These are phyloP conservation scores for Colletotrichum spinosum DNA, from an alignment of 2,329 filamentous ascomycete genomes.

Conservation along the genomic window DNA sequence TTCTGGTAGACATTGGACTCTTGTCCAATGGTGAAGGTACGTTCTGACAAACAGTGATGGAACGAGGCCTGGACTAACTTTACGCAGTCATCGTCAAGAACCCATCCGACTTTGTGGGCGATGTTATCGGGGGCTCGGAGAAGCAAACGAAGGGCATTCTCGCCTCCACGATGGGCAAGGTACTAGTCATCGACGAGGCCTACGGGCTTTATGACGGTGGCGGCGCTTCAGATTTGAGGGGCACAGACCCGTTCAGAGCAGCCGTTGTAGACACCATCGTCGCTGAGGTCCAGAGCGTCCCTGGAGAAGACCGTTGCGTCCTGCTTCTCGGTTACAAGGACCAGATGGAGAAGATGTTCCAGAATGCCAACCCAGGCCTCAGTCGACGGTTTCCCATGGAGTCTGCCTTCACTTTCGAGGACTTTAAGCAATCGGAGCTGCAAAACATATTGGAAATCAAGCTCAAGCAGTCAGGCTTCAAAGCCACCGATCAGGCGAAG, in stretches of 20 bases:
- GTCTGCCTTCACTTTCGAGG: constrained; percentile 75
- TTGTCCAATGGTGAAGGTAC: constrained; percentile 75
- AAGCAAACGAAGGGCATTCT: constrained; percentile 79
- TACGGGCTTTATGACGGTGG: constrained; percentile 70
- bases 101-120: constrained; percentile 79
- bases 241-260: constrained; percentile 61
- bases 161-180: constrained; percentile 74
- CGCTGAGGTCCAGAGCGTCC: constrained; percentile 75
- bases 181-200: constrained; percentile 84
- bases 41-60: constrained; percentile 16
- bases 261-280: constrained; percentile 81
- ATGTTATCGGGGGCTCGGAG: constrained; percentile 74
- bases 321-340: constrained; percentile 77
- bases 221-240: constrained; percentile 39
- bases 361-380: constrained; percentile 79
- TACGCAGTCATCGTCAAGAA: constrained; percentile 73
- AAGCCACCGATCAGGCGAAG: constrained; percentile 62
- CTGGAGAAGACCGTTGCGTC: constrained; percentile 79
- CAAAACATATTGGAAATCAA: constrained; percentile 71
- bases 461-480: constrained; percentile 66
- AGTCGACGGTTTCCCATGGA: constrained; percentile 73
- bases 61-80: not conserved
- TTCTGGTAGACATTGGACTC: constrained; percentile 75
- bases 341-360: constrained; percentile 78
- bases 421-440: constrained; percentile 72